These are phyloP conservation scores for Raddia distichophylla DNA, from an alignment of 176 grass and related monocot species.

Conservation along the genomic window DNA sequence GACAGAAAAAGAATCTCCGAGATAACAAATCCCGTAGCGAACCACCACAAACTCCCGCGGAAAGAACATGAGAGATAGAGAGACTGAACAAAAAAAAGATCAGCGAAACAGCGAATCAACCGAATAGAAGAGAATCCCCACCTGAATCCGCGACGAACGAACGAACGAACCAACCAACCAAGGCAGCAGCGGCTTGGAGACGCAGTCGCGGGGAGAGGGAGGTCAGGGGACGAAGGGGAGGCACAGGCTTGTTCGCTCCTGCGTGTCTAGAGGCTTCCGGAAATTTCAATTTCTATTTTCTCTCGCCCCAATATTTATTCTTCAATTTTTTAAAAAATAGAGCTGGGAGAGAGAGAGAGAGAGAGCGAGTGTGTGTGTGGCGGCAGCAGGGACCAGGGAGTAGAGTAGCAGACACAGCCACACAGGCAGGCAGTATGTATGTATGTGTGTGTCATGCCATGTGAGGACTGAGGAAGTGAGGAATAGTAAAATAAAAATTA, in stretches of 20 bases:
- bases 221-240: background rate
- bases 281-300: too few relatives aligned
- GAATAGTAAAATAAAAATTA: background rate
- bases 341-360: background rate
- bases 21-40: background rate
- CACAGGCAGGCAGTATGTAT: background rate
- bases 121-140: background rate
- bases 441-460: too few relatives aligned
- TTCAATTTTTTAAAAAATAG: background rate
- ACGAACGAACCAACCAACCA: background rate
- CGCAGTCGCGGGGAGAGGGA: background rate
- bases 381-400: background rate
- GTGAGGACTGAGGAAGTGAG: too few relatives aligned
- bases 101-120: background rate
- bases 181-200: conserved; percentile 1
- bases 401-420: too few relatives aligned
- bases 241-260: background rate
- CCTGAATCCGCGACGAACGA: background rate
- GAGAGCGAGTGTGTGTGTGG: background rate
- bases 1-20: background rate
- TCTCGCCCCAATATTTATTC: background rate
- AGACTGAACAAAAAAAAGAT: background rate
- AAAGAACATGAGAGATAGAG: background rate
- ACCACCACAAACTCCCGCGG: background rate
- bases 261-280: conserved; percentile 45